Evolutionary conservation across 805 yeast genomes (phyloP).

Genomic region (Lipomyces orientalis): DNA sequence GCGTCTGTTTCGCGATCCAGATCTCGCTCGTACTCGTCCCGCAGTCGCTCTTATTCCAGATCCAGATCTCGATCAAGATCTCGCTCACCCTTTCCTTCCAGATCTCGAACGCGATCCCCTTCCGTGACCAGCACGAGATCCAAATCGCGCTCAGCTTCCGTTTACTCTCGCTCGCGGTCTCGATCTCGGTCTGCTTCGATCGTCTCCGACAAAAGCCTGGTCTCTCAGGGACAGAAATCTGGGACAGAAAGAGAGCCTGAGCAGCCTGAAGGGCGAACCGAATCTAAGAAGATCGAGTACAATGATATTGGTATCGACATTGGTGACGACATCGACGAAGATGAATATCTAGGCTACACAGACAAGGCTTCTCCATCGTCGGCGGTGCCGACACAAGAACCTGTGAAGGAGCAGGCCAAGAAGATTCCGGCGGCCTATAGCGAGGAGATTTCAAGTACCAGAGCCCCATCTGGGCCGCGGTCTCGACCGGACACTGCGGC

Average conservation of each 20-base stretch:
- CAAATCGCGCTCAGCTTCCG: neutral
- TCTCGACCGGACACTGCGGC: neutral
- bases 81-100: neutral
- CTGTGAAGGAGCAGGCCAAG: neutral
- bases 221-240: neutral
- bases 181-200: constrained; percentile 6
- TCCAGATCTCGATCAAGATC: neutral
- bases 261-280: constrained; percentile 2
- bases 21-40: constrained; percentile 1
- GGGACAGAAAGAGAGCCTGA: constrained; percentile 1
- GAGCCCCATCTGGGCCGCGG: neutral
- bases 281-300: constrained; percentile 8
- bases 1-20: constrained; percentile 1
- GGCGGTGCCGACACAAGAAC: neutral
- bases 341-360: constrained; percentile 15
- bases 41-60: neutral
- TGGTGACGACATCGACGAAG: constrained; percentile 22
- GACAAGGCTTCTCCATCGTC: neutral
- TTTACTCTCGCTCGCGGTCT: constrained; percentile 14
- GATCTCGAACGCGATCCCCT: neutral
- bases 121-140: neutral
- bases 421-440: neutral
- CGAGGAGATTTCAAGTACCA: neutral
- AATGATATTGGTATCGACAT: constrained; percentile 32
- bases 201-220: neutral